Percentiles rank a stretch among this genome's conserved stretches.
Conservation (phyloP, 2,329 filamentous ascomycete species). For the Diaporthe humulicola region DNA sequence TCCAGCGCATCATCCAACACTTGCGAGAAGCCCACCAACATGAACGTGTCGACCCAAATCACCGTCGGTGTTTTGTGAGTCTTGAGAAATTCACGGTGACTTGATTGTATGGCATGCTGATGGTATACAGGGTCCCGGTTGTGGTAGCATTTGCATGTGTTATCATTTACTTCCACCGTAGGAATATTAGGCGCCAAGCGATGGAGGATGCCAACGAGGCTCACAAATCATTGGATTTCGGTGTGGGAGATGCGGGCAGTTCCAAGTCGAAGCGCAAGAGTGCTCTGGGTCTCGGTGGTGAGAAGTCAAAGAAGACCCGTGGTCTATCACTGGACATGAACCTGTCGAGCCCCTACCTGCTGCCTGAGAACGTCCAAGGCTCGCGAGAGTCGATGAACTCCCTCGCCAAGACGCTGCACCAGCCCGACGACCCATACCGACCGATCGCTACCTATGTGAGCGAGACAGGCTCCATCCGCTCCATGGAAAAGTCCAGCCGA, state of each 20-base stretch:
- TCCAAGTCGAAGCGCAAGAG: conserved; percentile 60
- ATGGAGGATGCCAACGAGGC: conserved; percentile 88
- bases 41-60: conserved; percentile 32
- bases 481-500: conserved; percentile 57
- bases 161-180: conserved; percentile 82
- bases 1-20: conserved; percentile 34
- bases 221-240: conserved; percentile 93
- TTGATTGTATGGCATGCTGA: conserved; percentile 39
- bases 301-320: conserved; percentile 64
- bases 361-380: conserved; percentile 83
- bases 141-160: conserved; percentile 61
- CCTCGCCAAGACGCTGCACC: conserved; percentile 80
- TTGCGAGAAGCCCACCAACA: conserved; percentile 38
- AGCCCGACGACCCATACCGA: conserved; percentile 88
- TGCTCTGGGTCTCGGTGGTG: conserved; percentile 65
- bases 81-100: not conserved
- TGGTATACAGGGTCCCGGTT: conserved; percentile 77
- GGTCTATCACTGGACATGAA: conserved; percentile 81
- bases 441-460: conserved; percentile 69
- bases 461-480: conserved; percentile 69
- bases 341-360: conserved; percentile 87
- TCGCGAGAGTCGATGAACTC: conserved; percentile 91
- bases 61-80: conserved; percentile 39
- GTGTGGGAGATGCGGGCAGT: conserved; percentile 55
- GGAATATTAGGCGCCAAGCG: conserved; percentile 78